Evolutionary conservation across 257 asterid genomes (phyloP).

Genomic region (Ligustrum vulgare): DNA sequence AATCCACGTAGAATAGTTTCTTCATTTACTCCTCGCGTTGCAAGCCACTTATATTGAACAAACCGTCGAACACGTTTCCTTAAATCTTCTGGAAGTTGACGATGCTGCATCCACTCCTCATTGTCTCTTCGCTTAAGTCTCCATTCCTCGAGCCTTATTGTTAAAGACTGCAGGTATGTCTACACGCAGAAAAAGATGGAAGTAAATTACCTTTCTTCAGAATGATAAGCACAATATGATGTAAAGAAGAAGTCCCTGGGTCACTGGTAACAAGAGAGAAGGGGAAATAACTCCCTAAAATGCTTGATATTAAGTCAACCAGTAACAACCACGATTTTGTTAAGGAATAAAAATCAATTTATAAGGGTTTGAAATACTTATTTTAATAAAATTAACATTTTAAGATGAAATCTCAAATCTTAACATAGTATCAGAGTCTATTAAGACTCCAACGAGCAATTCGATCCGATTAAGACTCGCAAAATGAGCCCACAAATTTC

Average conservation of each 20-base stretch:
- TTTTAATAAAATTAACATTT: too few relatives aligned
- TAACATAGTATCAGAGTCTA: too few relatives aligned
- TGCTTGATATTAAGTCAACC: neutral
- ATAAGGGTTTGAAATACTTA: too few relatives aligned
- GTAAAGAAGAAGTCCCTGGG: neutral
- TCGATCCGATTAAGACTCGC: too few relatives aligned
- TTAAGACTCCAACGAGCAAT: too few relatives aligned
- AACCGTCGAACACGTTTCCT: slow-evolving; percentile 78
- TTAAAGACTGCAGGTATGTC: slow-evolving; percentile 90
- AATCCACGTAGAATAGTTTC: slow-evolving; percentile 74
- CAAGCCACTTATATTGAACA: slow-evolving; percentile 93
- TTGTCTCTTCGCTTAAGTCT: slow-evolving; percentile 87
- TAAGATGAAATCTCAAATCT: too few relatives aligned
- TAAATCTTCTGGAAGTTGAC: slow-evolving; percentile 93
- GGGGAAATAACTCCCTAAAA: neutral
- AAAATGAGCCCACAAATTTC: too few relatives aligned
- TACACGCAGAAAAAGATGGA: slow-evolving; percentile 31
- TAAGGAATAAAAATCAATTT: too few relatives aligned
- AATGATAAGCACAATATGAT: neutral
- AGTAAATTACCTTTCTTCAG: slow-evolving; percentile 17
- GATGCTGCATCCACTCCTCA: slow-evolving; percentile 97
- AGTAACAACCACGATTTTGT: neutral
- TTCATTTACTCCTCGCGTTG: slow-evolving; percentile 95
- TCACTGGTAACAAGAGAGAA: neutral
- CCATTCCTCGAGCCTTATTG: slow-evolving; percentile 90